Conservation (phyloP, 1,139 yeast genomes). For the Magnusiomyces suaveolens region DNA sequence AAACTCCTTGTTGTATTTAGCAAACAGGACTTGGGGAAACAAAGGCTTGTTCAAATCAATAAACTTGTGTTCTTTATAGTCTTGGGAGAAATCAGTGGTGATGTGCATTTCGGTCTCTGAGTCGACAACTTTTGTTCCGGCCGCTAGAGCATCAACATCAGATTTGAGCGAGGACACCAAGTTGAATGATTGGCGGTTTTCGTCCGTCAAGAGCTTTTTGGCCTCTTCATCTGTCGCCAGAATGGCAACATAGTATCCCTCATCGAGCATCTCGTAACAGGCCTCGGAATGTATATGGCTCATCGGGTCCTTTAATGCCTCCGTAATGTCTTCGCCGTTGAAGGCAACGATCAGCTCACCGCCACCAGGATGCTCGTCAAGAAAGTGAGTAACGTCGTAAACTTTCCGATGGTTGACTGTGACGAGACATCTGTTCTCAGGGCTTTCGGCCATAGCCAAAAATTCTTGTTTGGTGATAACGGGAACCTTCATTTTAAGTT, state of each 20-base stretch:
- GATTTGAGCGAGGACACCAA: no score
- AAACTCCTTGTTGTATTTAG: conserved; percentile 73
- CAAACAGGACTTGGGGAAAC: conserved; percentile 63
- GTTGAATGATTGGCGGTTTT: no score
- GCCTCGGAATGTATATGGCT: conserved; percentile 75
- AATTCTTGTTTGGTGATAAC: conserved; percentile 39
- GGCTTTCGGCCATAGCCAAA: conserved; percentile 48
- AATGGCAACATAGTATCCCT: conserved; percentile 52
- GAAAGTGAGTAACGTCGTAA: conserved; percentile 70
- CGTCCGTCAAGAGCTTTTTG: conserved; percentile 38
- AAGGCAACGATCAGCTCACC: conserved; percentile 61
- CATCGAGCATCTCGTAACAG: conserved; percentile 84
- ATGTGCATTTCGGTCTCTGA: conserved; percentile 61
- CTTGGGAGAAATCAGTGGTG: conserved; percentile 67
- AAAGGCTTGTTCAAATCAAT: conserved; percentile 77
- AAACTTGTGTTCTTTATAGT: conserved; percentile 69
- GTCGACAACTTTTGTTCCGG: conserved; percentile 17
- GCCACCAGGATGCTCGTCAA: conserved; percentile 96
- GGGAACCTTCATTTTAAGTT: no score
- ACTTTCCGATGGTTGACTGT: conserved; percentile 71
- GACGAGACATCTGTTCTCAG: conserved; percentile 54
- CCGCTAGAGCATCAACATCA: no score
- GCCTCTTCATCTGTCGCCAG: conserved; percentile 57
- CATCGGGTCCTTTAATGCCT: conserved; percentile 56
- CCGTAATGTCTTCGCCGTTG: conserved; percentile 79